These are phyloP conservation scores for Cyclostephanos tholiformis DNA, from an alignment of 108 stramenopile genomes.

Conservation along the genomic window DNA sequence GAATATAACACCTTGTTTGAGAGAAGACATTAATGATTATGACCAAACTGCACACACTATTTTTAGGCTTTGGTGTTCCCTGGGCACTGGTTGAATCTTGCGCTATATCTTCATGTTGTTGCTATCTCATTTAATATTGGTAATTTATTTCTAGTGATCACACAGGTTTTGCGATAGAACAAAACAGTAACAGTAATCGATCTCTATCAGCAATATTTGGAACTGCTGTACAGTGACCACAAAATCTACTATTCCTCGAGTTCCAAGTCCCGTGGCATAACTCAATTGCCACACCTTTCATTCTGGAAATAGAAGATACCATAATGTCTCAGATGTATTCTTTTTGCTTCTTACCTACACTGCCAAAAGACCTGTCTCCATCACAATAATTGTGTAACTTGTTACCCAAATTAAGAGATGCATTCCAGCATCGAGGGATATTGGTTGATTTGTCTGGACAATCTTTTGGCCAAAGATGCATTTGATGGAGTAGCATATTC, in stretches of 20 bases:
- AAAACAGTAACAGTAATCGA: neutral
- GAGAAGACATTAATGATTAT: too few species aligned
- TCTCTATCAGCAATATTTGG: neutral
- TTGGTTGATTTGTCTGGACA: neutral
- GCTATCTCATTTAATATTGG: too few species aligned
- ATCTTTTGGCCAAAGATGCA: neutral
- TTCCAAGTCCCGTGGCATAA: neutral
- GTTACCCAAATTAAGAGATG: neutral
- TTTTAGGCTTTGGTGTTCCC: too few species aligned
- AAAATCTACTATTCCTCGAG: neutral
- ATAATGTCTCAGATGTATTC: neutral
- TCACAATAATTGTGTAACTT: neutral
- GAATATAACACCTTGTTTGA: too few species aligned
- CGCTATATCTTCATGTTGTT: too few species aligned
- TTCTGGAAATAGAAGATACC: conserved; percentile 4
- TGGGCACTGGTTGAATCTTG: too few species aligned
- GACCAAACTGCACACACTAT: too few species aligned
- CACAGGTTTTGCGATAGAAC: conserved; percentile 1
- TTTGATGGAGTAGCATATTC: neutral
- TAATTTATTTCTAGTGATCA: conserved; percentile 1
- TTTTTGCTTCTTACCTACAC: neutral
- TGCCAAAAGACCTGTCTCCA: neutral
- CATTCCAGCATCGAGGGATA: neutral
- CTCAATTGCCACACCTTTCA: conserved; percentile 1
- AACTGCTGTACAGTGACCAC: neutral